A percentile compares a stretch with the other conserved stretches of the same genome.
Evolutionary conservation across 306 rosid genomes (phyloP).

Genomic region (Rosa lucieae): DNA sequence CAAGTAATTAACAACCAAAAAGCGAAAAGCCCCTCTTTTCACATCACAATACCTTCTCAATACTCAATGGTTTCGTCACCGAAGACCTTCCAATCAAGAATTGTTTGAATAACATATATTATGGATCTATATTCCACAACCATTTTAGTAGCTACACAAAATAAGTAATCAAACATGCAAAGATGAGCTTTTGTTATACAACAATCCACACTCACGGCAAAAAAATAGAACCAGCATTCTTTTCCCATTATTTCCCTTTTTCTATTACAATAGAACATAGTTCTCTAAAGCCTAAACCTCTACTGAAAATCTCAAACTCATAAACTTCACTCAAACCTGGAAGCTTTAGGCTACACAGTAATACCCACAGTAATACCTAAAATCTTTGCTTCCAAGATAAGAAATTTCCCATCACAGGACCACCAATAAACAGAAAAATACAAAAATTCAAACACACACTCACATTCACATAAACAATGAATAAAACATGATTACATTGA

Average conservation of each 20-base stretch:
- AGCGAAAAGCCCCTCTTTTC: too few relatives aligned
- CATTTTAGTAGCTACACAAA: neutral
- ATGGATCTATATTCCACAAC: neutral
- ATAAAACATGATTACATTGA: too few relatives aligned
- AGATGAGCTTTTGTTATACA: neutral
- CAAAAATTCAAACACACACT: too few relatives aligned
- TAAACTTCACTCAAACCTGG: neutral
- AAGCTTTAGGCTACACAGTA: neutral
- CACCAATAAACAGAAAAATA: neutral
- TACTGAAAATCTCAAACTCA: neutral
- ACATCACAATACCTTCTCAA: too few relatives aligned
- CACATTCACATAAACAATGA: too few relatives aligned
- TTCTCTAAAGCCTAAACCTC: neutral
- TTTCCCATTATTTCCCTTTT: neutral
- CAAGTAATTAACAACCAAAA: too few relatives aligned
- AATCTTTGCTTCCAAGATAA: too few relatives aligned
- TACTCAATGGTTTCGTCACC: too few relatives aligned
- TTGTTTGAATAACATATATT: neutral
- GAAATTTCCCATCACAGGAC: too few relatives aligned
- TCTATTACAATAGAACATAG: neutral
- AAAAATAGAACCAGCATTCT: neutral
- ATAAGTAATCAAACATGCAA: neutral
- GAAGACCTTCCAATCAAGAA: too few relatives aligned
- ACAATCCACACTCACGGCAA: neutral
- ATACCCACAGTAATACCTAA: too few relatives aligned